Evolutionary conservation across 306 rosid genomes (phyloP), one percentile per base, ranked within the genome.

Genomic region (Betula pendula): DNA sequence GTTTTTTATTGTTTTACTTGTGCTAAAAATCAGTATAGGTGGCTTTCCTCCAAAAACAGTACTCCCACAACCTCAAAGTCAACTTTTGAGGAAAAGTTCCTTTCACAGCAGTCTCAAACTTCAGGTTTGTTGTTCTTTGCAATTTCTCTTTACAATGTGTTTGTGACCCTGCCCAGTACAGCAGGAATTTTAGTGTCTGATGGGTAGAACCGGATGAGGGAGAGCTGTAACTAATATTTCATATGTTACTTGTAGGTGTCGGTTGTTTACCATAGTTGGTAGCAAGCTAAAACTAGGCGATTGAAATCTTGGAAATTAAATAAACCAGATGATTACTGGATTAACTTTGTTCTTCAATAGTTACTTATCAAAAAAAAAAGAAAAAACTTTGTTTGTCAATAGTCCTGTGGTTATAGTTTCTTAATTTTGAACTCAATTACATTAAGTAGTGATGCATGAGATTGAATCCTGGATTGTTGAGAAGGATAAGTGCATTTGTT

Each of bases 81-180:
- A 44, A 85, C 92, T 10, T 89, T 95, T 84, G 97, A 95, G 86
- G 97, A 95, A 76, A 95, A 95, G 82, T 92, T 92, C 84, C 90
- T 95, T 81, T 93, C 99, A 4, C 99, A 92, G 86, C 94, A 90
- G 86, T 92, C 92, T 70, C 97, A 92, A 80, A 90, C 88, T 86
- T 95, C 99, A 88, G 99, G 99, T 95, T 31, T 76, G 25, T 81
- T 77, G 65, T 42, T 81, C 68, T 45, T 62, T 74, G 35, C 75
- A 12, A 27, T 31, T 51, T 73, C 63, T 80, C 4, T 56, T 78
- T 76, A 63, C 35, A 6, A 1, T 66, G 33, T 17, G 25, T 52
- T 48, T 74, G 68, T 56, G 13, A 25, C 24, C 53, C 73, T 68
- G 17, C 25, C 25, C 19, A 29, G 38, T 16, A 60, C 19, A 8